Conservation (phyloP, 78 protist species). For the Pigoraptor vietnamica region DNA sequence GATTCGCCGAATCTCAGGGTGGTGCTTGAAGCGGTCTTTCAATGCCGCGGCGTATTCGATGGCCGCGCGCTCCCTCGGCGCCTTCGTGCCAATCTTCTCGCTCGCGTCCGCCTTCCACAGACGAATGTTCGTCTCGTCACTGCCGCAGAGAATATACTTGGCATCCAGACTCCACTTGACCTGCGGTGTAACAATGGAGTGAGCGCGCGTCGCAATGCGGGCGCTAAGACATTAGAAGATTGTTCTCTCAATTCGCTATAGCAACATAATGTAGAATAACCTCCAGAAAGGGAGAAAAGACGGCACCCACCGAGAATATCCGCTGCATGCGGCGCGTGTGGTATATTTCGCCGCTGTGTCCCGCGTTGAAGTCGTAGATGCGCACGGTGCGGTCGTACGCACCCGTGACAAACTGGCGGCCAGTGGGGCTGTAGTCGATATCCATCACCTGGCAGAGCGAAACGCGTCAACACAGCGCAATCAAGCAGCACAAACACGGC, state of each 20-base stretch:
- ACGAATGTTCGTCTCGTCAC: slow-evolving; percentile 78
- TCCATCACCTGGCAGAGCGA: slow-evolving; percentile 18
- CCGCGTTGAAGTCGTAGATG: slow-evolving; percentile 44
- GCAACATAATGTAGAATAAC: background rate
- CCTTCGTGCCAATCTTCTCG: slow-evolving; percentile 17
- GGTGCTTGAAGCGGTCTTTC: slow-evolving; percentile 22
- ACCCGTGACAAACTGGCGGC: slow-evolving; percentile 83
- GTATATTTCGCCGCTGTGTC: slow-evolving; percentile 66
- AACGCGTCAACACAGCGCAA: too few relatives aligned
- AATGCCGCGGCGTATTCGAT: slow-evolving; percentile 14
- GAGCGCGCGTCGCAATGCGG: background rate
- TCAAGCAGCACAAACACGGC: too few relatives aligned
- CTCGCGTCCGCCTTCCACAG: slow-evolving; percentile 84
- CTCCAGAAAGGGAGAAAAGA: background rate
- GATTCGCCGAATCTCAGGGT: slow-evolving; percentile 25
- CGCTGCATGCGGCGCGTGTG: slow-evolving; percentile 92
- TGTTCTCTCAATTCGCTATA: too few relatives aligned
- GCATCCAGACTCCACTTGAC: slow-evolving; percentile 66
- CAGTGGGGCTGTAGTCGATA: slow-evolving; percentile 93
- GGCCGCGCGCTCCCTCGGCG: slow-evolving; percentile 16
- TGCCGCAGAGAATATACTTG: slow-evolving; percentile 75
- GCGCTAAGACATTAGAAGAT: too few relatives aligned
- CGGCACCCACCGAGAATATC: background rate
- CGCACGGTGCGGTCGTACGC: slow-evolving; percentile 87
- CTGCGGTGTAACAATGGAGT: background rate